phyloP scores from a whole-genome alignment of 1,284 basidiomycete species.

The Ceratobasidium theobromae region DNA sequence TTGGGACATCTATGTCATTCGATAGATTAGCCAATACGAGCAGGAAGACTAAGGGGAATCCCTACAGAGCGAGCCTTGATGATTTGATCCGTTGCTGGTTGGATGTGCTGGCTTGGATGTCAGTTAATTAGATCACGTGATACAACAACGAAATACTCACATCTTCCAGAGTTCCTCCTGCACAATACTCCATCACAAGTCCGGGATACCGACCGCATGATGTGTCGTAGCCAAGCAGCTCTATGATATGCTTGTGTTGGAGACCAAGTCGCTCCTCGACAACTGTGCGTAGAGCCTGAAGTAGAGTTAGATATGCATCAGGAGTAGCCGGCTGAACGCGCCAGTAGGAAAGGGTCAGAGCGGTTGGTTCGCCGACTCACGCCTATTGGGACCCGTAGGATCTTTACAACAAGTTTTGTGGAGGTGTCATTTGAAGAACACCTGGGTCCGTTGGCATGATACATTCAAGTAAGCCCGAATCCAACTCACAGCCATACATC shows the following conservation, averaged over 20 bases:
- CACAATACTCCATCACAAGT: neutral
- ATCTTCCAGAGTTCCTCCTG: neutral
- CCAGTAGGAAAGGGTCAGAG: constrained; percentile 3
- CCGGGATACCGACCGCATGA: constrained; percentile 5
- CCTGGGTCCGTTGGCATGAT: neutral
- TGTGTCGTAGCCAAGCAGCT: neutral
- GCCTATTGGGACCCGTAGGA: neutral
- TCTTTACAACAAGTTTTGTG: neutral
- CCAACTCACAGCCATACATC: constrained; percentile 11
- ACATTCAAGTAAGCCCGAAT: too few species aligned
- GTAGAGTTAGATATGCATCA: neutral
- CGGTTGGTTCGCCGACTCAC: neutral
- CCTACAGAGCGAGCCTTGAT: too few species aligned
- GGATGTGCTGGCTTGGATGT: neutral
- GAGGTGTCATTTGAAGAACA: neutral
- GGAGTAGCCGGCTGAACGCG: neutral
- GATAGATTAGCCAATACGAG: neutral
- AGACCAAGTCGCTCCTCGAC: neutral
- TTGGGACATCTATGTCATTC: neutral
- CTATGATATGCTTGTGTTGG: neutral
- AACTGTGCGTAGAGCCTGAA: neutral
- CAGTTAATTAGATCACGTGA: neutral
- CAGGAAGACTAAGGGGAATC: too few species aligned
- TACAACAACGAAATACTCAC: neutral
- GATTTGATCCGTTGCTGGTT: too few species aligned